These are phyloP conservation scores for Candida insectalens DNA, from an alignment of 805 yeast genomes.

Conservation along the genomic window DNA sequence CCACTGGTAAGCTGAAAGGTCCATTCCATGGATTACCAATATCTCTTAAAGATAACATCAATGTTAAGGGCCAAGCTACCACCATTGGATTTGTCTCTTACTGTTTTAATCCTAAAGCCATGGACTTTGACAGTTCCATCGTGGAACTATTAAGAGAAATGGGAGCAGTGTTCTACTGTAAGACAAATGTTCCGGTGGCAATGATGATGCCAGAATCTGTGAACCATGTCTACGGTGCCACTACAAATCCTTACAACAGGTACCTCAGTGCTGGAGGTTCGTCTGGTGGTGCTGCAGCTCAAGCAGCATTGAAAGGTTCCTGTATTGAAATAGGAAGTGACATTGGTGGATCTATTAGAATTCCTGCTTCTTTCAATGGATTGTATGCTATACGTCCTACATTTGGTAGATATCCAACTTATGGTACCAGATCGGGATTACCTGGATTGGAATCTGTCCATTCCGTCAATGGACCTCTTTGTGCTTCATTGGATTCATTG, in stretches of 20 bases:
- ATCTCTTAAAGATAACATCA: slow-evolving; percentile 32
- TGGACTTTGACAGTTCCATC: slow-evolving; percentile 27
- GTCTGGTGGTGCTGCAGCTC: slow-evolving; percentile 56
- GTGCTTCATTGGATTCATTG: slow-evolving; percentile 37
- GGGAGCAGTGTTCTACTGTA: slow-evolving; percentile 46
- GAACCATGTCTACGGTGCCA: slow-evolving; percentile 40
- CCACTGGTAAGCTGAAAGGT: slow-evolving; percentile 42
- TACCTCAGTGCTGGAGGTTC: slow-evolving; percentile 51
- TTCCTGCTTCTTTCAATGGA: slow-evolving; percentile 23
- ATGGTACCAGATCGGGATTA: slow-evolving; percentile 27
- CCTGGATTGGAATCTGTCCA: slow-evolving; percentile 45
- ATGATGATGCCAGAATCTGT: slow-evolving; percentile 50
- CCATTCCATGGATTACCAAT: slow-evolving; percentile 59
- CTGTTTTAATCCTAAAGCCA: slow-evolving; percentile 25
- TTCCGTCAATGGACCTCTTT: slow-evolving; percentile 46
- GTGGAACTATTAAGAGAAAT: slow-evolving; percentile 29
- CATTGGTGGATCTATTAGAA: slow-evolving; percentile 37
- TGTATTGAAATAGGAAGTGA: slow-evolving; percentile 53
- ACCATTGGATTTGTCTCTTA: slow-evolving; percentile 32
- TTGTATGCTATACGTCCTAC: slow-evolving; percentile 23
- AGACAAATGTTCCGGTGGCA: slow-evolving; percentile 48
- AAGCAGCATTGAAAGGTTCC: slow-evolving; percentile 44
- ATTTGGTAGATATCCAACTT: slow-evolving; percentile 25
- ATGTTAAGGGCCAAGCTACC: slow-evolving; percentile 37
- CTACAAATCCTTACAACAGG: slow-evolving; percentile 42